phyloP scores from a whole-genome alignment of 2,329 filamentous ascomycete genomes.

The Fusarium odoratissimum region DNA sequence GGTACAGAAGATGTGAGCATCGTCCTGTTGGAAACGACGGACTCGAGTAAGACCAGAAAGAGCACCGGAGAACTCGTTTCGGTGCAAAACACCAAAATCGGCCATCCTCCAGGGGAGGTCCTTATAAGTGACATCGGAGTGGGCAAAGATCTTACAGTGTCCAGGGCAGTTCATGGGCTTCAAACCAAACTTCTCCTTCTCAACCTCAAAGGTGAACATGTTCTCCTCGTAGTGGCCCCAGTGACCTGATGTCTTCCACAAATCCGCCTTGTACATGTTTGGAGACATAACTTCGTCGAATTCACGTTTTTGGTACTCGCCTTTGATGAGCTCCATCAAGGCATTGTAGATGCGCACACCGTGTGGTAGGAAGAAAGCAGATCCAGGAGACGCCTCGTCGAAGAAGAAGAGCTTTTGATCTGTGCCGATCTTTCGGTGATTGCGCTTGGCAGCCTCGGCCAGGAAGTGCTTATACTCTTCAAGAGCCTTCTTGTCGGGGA shows the following conservation, averaged over 20 bases:
- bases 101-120: constrained; percentile 93
- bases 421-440: constrained; percentile 92
- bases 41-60: constrained; percentile 92
- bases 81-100: constrained; percentile 94
- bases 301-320: constrained; percentile 91
- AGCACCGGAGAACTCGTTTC: constrained; percentile 94
- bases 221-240: constrained; percentile 90
- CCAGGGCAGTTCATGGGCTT: constrained; percentile 99
- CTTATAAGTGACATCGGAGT: constrained; percentile 83
- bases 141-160: constrained; percentile 88
- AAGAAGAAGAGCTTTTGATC: constrained; percentile 99
- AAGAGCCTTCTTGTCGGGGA: constrained; percentile 94
- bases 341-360: constrained; percentile 95
- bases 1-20: constrained; percentile 92
- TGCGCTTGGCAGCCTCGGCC: constrained; percentile 97
- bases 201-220: constrained; percentile 81
- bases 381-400: constrained; percentile 91
- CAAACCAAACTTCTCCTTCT: constrained; percentile 78
- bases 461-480: constrained; percentile 94
- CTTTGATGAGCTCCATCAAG: constrained; percentile 81
- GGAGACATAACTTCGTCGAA: constrained; percentile 97
- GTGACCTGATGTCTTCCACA: constrained; percentile 96
- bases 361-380: constrained; percentile 91
- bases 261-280: constrained; percentile 90
- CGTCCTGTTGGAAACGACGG: constrained; percentile 94